phyloP scores from a whole-genome alignment of 257 asterid species.

The Solanum rostratum region DNA sequence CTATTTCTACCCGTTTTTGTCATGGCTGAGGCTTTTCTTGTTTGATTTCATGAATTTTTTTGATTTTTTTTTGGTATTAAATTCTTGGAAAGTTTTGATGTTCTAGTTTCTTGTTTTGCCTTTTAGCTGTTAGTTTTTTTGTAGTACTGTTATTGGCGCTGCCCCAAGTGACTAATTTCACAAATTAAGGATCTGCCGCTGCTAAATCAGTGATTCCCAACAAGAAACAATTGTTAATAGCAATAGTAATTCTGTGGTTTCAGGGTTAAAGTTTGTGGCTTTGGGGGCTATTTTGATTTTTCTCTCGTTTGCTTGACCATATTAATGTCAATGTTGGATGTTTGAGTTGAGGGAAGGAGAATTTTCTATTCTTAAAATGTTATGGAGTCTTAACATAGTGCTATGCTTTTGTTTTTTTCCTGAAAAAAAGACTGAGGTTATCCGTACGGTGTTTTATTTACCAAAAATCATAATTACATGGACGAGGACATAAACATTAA shows the following conservation, averaged over 20 bases:
- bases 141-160: background rate
- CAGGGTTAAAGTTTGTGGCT: background rate
- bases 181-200: background rate
- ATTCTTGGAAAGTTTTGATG: background rate
- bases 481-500: background rate
- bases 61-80: background rate
- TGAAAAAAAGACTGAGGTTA: background rate
- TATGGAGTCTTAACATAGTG: background rate
- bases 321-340: background rate
- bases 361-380: background rate
- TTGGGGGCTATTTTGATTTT: background rate
- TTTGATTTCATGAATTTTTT: background rate
- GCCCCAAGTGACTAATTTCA: background rate
- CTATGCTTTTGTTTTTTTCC: background rate
- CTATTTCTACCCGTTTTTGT: background rate
- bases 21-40: background rate
- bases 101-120: background rate
- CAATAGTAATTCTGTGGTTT: background rate
- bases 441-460: background rate
- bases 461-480: no score
- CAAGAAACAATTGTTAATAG: background rate
- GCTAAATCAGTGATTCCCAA: background rate
- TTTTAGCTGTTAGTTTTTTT: background rate
- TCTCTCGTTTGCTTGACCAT: background rate
- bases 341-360: background rate